Base-by-base conservation (phyloP, 805 yeast genomes). In the Monosporozyma servazzii region DNA sequence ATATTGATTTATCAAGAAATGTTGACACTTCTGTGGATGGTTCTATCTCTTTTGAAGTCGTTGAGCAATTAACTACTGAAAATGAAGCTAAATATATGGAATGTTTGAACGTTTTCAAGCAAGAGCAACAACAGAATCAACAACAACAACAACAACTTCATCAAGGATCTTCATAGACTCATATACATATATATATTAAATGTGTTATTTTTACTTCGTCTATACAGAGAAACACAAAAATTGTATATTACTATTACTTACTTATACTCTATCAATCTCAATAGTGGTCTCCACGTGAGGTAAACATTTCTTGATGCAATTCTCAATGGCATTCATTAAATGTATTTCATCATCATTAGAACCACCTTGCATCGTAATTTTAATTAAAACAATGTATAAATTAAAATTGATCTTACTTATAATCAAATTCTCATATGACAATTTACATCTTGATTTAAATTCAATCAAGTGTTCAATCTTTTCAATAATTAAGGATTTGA, bases 261-360 rank as follows among this genome's bases (percentile, higher is more conserved):
- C 9, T 47, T 47, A 53, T 13, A 54, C 39, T 51, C 57, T 54
- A 49, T 64, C 67, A 44, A 66, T 61, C 41, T 65, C 70, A 33
- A 65, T 59, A 1, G 70, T 66, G 6, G 67, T 63, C 49, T 66
- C 70, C 7, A 60, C 57, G 2, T 47, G 45, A 8, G 63, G 63
- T 18, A 66, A 40, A 25, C 52, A 50, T 37, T 52, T 52, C 47
- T 55, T 57, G 9, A 65, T 54, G 51, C 65, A 62, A 45, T 61
- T 63, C 30, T 64, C 66, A 2, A 65, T 55, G 2, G 69, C 61
- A 25, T 56, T 33, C 41, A 85, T 64, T 33, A 86, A 60, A 31
- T 72, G 67, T 1, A 79, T 65, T 62, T 85, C 91, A 45, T 84
- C 89, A 51, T 84, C 87, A 54, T 79, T 79, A 3, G 85, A 78